Conservation (phyloP, 352 stramenopile species). For the Globisporangium lucens region DNA sequence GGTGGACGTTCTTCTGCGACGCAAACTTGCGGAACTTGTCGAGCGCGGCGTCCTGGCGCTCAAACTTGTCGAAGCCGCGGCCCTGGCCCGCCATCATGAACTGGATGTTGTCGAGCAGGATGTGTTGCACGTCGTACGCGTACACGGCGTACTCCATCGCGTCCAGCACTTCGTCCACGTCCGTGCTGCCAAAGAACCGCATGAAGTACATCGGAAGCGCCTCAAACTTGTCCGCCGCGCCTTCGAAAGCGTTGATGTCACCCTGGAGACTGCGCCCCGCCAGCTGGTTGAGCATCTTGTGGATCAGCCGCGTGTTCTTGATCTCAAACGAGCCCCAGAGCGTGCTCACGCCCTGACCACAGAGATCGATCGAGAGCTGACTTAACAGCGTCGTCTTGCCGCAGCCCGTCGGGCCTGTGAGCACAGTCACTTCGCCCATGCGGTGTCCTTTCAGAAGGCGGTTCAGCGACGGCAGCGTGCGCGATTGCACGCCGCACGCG, state of each 20-base stretch:
- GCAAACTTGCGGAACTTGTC: constrained; percentile 97
- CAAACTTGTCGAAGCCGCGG: constrained; percentile 86
- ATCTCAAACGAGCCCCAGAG: constrained; percentile 99
- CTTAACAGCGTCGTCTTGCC: constrained; percentile 95
- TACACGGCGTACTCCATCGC: constrained; percentile 99
- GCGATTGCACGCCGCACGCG: constrained; percentile 90
- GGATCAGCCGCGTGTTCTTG: constrained; percentile 96
- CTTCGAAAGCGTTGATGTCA: constrained; percentile 78
- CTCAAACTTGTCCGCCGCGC: constrained; percentile 89
- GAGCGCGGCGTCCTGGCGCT: constrained; percentile 92
- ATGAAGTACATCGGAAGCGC: constrained; percentile 97
- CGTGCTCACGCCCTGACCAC: constrained; percentile 94
- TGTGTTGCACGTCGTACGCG: constrained; percentile 97
- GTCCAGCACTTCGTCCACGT: constrained; percentile 95
- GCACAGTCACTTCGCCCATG: constrained; percentile 96
- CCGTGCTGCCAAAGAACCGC: constrained; percentile 97
- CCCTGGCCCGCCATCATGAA: constrained; percentile 97
- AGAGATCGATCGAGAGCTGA: constrained; percentile 90
- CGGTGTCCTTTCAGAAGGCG: constrained; percentile 96
- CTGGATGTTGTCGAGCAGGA: constrained; percentile 99
- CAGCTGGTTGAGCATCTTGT: constrained; percentile 98
- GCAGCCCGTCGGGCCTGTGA: constrained; percentile 96
- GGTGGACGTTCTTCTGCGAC: constrained; percentile 96
- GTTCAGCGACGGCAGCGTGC: constrained; percentile 94
- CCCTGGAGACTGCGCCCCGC: constrained; percentile 61